These are phyloP conservation scores for Discostella pseudostelligera DNA, from an alignment of 108 stramenopile genomes.

Conservation along the genomic window DNA sequence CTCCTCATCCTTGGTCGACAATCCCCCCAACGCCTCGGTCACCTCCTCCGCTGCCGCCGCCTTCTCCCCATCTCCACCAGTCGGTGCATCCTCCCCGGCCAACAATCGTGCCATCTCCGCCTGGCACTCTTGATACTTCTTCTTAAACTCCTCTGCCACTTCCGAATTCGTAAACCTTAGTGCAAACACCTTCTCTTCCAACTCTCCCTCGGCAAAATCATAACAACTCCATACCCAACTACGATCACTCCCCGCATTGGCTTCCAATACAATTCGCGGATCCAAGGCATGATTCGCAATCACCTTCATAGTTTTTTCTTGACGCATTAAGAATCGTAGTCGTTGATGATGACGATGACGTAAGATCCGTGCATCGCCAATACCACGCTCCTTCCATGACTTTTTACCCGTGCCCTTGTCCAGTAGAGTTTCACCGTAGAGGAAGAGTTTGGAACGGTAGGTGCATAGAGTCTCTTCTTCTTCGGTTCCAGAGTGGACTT, in stretches of 20 bases:
- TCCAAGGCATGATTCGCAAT: slow-evolving; percentile 97
- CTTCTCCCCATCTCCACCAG: slow-evolving; percentile 66
- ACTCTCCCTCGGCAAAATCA: slow-evolving; percentile 95
- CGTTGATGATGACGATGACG: slow-evolving; percentile 89
- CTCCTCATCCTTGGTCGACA: slow-evolving; percentile 69
- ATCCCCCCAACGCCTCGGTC: slow-evolving; percentile 75
- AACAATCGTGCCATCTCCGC: slow-evolving; percentile 82
- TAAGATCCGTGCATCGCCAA: slow-evolving; percentile 95
- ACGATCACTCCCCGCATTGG: slow-evolving; percentile 93
- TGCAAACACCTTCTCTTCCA: slow-evolving; percentile 94
- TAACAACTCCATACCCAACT: slow-evolving; percentile 98
- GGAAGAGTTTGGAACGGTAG: slow-evolving; percentile 92
- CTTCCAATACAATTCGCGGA: slow-evolving; percentile 93
- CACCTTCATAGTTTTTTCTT: slow-evolving; percentile 99
- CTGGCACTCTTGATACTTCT: slow-evolving; percentile 83
- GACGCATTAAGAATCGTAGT: slow-evolving; percentile 95
- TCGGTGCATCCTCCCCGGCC: slow-evolving; percentile 81
- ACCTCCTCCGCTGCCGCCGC: slow-evolving; percentile 86
- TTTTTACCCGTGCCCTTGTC: slow-evolving; percentile 98
- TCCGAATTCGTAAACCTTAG: slow-evolving; percentile 93
- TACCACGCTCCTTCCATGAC: slow-evolving; percentile 96
- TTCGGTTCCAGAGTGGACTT: slow-evolving; percentile 97
- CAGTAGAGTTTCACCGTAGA: slow-evolving; percentile 96
- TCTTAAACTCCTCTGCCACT: slow-evolving; percentile 91
- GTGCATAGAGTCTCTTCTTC: slow-evolving; percentile 85